Base-by-base conservation (phyloP, 1,284 basidiomycete species). In the Wolfiporia cocos region DNA sequence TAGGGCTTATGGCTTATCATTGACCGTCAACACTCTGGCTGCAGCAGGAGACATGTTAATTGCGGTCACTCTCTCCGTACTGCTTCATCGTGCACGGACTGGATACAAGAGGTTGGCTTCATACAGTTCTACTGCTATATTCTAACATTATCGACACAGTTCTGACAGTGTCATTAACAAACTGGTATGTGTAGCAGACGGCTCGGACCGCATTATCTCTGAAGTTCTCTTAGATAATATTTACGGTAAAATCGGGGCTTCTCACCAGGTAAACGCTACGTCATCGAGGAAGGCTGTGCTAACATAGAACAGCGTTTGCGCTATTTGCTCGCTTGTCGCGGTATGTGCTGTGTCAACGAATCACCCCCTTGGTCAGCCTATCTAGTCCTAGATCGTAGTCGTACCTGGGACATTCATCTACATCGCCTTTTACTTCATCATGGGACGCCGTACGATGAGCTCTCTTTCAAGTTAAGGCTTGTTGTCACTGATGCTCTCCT, bases 111-210 rank as follows among this genome's bases (percentile, higher is more conserved):
- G 67, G 72, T 74, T 43, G 5, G 49, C 55, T 33, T 6, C 9
- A 29, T n/a, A n/a, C 26, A 9, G n/a, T n/a, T 7, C 26, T 9
- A 29, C n/a, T 9, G n/a, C 7, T n/a, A 29, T 9, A 29, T n/a
- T n/a, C 18, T 24, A 5, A 23, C 14, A n/a, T 11, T 41, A 19
- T 2, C 39, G 29, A 17, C 23, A 40, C 44, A 74, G 74, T 44
- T 75, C 74, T 6, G 72, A 78, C 49, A 73, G 66, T 12, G 73
- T 79, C 65, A 78, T 78, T 46, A 71, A 66, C 51, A 71, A 67
- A 58, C 55, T 79, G 64, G 76, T 72, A 45, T 47, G 64, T 45
- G 4, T 5, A 28, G 22, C 15, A 6, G 20, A 22, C 19, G 2
- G 11, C 20, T 30, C 2, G n/a, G 14, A 18, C 15, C 19, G 15